These are phyloP conservation scores for Ophiostoma triangulosporum DNA, from an alignment of 2,329 filamentous ascomycete species.

Conservation along the genomic window DNA sequence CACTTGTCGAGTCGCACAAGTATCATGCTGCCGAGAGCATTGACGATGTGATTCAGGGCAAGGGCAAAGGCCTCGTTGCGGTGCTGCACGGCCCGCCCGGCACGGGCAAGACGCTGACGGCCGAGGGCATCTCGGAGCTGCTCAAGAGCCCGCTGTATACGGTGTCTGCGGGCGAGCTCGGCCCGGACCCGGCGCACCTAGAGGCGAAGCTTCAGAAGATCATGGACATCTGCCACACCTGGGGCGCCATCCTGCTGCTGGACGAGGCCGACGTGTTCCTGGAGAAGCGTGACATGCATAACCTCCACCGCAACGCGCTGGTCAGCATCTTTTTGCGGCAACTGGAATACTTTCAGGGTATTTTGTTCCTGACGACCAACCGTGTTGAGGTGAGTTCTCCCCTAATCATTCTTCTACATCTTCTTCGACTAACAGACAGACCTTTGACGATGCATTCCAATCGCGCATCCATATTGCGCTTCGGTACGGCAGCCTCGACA, in stretches of 20 bases:
- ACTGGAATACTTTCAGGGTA: slow-evolving; percentile 85
- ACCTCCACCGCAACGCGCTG: slow-evolving; percentile 35
- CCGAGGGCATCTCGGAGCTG: slow-evolving; percentile 27
- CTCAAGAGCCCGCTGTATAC: slow-evolving; percentile 29
- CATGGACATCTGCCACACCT: slow-evolving; percentile 34
- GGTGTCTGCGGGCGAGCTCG: slow-evolving; percentile 45
- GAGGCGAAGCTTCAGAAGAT: slow-evolving; percentile 33
- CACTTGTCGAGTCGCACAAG: slow-evolving; percentile 72
- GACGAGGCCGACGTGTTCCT: slow-evolving; percentile 43
- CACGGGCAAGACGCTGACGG: slow-evolving; percentile 33
- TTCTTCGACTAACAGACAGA: slow-evolving; percentile 4
- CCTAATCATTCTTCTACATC: not conserved
- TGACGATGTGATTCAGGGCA: slow-evolving; percentile 70
- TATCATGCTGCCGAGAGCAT: slow-evolving; percentile 71
- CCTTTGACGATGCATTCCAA: slow-evolving; percentile 84
- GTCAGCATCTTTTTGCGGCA: slow-evolving; percentile 70
- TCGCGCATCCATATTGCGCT: slow-evolving; percentile 77
- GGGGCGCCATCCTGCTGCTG: slow-evolving; percentile 37
- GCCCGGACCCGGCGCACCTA: slow-evolving; percentile 27
- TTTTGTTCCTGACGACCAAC: slow-evolving; percentile 81
- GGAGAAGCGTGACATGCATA: slow-evolving; percentile 29
- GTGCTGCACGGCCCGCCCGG: slow-evolving; percentile 63
- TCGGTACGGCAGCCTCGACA: slow-evolving; percentile 61
- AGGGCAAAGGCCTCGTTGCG: slow-evolving; percentile 70
- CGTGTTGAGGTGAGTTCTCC: slow-evolving; percentile 46